Base-by-base conservation (phyloP, 2,329 filamentous ascomycete genomes). In the Aureobasidium namibiae region DNA sequence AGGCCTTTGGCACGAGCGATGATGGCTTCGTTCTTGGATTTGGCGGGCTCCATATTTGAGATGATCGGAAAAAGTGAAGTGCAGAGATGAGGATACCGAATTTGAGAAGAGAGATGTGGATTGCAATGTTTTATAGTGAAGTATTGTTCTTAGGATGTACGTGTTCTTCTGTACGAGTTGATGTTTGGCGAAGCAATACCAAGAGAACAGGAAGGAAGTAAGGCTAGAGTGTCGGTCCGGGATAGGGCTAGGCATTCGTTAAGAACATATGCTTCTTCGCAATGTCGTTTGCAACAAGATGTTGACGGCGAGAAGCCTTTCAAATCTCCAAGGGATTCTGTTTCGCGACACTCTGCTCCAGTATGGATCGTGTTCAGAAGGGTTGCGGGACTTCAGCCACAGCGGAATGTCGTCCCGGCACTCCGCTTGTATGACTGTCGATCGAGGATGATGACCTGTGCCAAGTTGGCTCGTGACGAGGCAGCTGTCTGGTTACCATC, bases 1-100 rank as follows among this genome's bases (percentile, higher is more conserved):
- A 83, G 69, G 34, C 73, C 73, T 63, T 73, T 78, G 16, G 81
- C 80, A 21, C 44, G 31, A 34, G 36, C 53, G 13, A 62, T 59
- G 14, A 61, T 50, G 11, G 53, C 48, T 9, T 54, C 33, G 24
- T 60, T 46, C 38, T 62, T 62, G 8, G 29, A 34, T 21, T 59
- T 58, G 1, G 61, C 61, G 26, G 54, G 54, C 10, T 58, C 44
- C 54, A 58, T 58, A 14, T 26, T 42, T n/a, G 14, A 14, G 26
- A 33, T 10, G 29, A 24, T 29, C 18, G 2, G 41, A 3, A 18
- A 16, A 21, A 4, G 14, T n/a, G 38, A 24, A 11, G 9, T 18
- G 16, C 2, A n/a, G 24, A 18, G 41, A 26, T 8, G 21, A 4
- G n/a, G n/a, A n/a, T n/a, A n/a, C n/a, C n/a, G 33, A 34, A 34